Evolutionary conservation across 345 rosid genomes (phyloP).

Genomic region (Isatis tinctoria): DNA sequence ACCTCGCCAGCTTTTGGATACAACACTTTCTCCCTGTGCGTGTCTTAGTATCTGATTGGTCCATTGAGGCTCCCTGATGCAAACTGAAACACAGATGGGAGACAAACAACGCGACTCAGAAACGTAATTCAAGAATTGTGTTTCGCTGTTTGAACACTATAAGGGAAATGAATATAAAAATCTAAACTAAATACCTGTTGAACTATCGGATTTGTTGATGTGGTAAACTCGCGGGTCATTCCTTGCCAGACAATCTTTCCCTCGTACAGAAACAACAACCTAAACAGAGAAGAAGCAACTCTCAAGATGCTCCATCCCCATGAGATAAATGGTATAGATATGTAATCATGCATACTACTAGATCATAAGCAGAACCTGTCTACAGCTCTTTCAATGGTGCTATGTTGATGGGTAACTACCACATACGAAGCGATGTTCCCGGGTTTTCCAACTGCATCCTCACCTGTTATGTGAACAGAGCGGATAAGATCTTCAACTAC

Average conservation of each 20-base stretch:
- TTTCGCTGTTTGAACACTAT: too few relatives aligned
- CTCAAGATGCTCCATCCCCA: too few relatives aligned
- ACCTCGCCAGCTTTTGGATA: neutral
- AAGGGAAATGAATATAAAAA: neutral
- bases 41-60: conserved; percentile 64
- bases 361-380: conserved; percentile 56
- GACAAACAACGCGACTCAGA: too few relatives aligned
- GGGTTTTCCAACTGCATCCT: conserved; percentile 53
- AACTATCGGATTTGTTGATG: conserved; percentile 79
- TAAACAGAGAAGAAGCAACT: conserved; percentile 12
- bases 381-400: conserved; percentile 92
- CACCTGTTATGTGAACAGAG: conserved; percentile 63
- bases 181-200: conserved; percentile 50
- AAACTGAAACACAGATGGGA: conserved; percentile 47
- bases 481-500: conserved; percentile 98
- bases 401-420: conserved; percentile 96
- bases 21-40: neutral
- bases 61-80: conserved; percentile 95
- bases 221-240: conserved; percentile 78
- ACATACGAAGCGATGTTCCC: conserved; percentile 83
- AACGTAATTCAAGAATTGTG: neutral
- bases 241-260: conserved; percentile 95
- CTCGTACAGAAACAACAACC: conserved; percentile 84
- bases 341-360: neutral
- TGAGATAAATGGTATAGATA: neutral